Base-by-base conservation (phyloP, 352 stramenopile species). In the Globisporangium spinosum region DNA sequence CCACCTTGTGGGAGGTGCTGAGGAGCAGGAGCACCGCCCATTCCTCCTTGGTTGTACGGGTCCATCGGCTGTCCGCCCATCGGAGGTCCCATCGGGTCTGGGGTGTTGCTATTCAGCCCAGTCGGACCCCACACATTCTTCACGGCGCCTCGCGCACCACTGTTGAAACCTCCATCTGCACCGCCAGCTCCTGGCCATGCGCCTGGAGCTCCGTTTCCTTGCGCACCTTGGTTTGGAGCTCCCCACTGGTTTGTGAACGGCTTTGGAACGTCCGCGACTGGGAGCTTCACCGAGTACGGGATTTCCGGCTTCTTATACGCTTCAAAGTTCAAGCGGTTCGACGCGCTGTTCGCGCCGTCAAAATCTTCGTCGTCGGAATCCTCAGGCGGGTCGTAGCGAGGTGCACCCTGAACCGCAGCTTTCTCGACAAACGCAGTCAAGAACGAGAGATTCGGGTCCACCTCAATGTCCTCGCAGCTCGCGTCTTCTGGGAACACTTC, bases 401-500 rank as follows among this genome's bases (percentile, higher is more conserved):
- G 84, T 12, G 97, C 97, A 58, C 98, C 98, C 61, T 97, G 93
- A 15, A 85, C 82, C 7, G 94, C 76, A 17, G 97, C 95, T 57
- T 98, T 83, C 65, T 98, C 83, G 13, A 99, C 97, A 73, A 98
- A 98, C 13, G 82, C 83, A 68, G 98, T 90, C 27, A 99, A 76
- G 77, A 99, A 99, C 40, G 81, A 90, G 25, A 99, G 82, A 71
- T 98, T 97, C 32, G 93, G 81, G 76, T 99, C 97, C 5, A 98
- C 93, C 40, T 98, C 90, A 62, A 99, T 88, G 65, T 98, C 94
- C 63, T 97, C 91, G 59, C 90, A 97, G 72, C 89, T 98, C 3
- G 97, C 97, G 82, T 99, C 98, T 57, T 99, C 95, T n/a, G 97
- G 98, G 62, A 99, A 97, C 2, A 94, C 83, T 47, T 93, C 93